A percentile compares a stretch with the other conserved stretches of the same genome.
Evolutionary conservation across 805 yeast species (phyloP).

Genomic region (Teunomyces gatunensis): DNA sequence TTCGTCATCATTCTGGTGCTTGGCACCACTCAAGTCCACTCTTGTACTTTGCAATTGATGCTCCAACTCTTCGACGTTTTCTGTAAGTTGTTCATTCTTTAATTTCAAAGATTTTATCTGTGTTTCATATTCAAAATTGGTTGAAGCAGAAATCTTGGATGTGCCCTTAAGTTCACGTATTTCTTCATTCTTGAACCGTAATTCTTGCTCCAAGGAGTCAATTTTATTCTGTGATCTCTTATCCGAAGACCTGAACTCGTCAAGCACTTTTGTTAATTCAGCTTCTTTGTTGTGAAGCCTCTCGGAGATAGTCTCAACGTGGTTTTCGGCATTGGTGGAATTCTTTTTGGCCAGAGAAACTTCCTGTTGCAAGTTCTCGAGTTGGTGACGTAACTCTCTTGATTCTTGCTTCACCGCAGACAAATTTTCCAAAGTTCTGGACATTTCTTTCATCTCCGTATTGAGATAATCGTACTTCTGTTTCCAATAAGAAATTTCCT

Average conservation of each 20-base stretch:
- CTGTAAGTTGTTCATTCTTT: conserved; percentile 17
- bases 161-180: conserved; percentile 8
- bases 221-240: conserved; percentile 8
- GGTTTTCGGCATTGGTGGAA: neutral
- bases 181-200: conserved; percentile 6
- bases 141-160: conserved; percentile 14
- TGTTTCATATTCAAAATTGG: conserved; percentile 17
- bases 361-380: conserved; percentile 3
- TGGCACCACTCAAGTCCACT: neutral
- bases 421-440: neutral
- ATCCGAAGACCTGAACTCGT: conserved; percentile 3
- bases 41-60: conserved; percentile 1
- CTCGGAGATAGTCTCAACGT: neutral
- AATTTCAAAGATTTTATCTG: conserved; percentile 22
- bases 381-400: neutral
- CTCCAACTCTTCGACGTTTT: conserved; percentile 3
- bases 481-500: conserved; percentile 2
- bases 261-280: conserved; percentile 1
- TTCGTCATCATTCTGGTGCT: neutral
- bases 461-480: conserved; percentile 1
- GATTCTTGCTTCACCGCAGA: neutral
- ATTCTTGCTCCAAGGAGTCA: conserved; percentile 8
- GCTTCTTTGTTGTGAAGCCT: conserved; percentile 1
- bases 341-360: neutral
- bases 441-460: neutral